phyloP scores from a whole-genome alignment of 1,139 yeast species.

The Kurtzmaniella quercitrusa region DNA sequence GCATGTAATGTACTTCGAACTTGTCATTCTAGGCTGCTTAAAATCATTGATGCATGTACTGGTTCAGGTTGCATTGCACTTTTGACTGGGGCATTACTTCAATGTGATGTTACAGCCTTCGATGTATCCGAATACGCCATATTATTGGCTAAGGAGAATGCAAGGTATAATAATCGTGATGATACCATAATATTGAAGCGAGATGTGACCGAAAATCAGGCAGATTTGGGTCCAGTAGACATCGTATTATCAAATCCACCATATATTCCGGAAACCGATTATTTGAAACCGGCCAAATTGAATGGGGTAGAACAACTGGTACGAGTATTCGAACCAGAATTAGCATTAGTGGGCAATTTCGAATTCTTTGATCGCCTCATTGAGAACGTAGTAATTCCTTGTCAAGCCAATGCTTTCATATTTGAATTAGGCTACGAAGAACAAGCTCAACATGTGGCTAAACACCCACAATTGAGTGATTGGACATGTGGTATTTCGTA shows the following conservation, averaged over 20 bases:
- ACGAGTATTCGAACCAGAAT: conserved; percentile 62
- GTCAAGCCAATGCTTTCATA: conserved; percentile 36
- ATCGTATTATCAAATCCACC: conserved; percentile 86
- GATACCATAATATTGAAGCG: conserved; percentile 3
- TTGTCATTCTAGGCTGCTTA: conserved; percentile 11
- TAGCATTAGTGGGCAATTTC: conserved; percentile 72
- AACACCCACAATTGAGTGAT: conserved; percentile 5
- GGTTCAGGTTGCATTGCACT: conserved; percentile 90
- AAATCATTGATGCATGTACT: conserved; percentile 72
- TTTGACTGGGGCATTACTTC: conserved; percentile 34
- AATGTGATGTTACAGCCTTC: conserved; percentile 19
- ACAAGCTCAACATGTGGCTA: conserved; percentile 28
- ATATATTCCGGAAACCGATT: conserved; percentile 57
- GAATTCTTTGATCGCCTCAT: conserved; percentile 66
- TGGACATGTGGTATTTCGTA: conserved; percentile 27
- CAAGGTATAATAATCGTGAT: conserved; percentile 4
- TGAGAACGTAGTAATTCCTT: conserved; percentile 32
- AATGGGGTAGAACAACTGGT: conserved; percentile 58
- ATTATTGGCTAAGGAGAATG: conserved; percentile 47
- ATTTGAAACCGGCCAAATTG: conserved; percentile 24
- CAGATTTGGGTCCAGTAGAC: conserved; percentile 26
- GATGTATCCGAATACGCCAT: conserved; percentile 62
- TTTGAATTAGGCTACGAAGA: conserved; percentile 39
- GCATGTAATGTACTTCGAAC: not conserved
- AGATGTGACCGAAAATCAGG: not conserved